Base-by-base conservation (phyloP, 163 green algal species). In the Scenedesmus sp. region DNA sequence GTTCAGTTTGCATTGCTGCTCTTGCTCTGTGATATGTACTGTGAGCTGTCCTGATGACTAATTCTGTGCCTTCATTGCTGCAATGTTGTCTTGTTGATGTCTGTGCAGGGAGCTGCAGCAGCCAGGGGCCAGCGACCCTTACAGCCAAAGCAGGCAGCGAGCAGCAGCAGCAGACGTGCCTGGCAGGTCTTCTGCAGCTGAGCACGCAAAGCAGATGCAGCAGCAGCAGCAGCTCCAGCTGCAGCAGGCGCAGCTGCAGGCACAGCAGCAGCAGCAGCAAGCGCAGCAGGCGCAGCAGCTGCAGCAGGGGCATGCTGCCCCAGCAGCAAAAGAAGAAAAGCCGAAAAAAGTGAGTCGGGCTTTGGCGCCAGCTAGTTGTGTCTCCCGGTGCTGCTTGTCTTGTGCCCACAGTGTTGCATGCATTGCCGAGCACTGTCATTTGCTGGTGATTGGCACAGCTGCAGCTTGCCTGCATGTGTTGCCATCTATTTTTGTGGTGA, bases 271-370 rank as follows among this genome's bases (percentile, higher is more conserved):
- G 83, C 76, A 84, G 52, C 56, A 54, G 57, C 83, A 87, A 34
- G 18, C n/a, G 54, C 55, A 73, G 82, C 82, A 87, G 82, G 18
- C 55, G n/a, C 55, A 83, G 20, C 57, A 76, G 85, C 85, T 74
- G 26, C 52, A 26, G 46, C 26, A 52, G 46, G 62, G 62, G 85
- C 85, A 62, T 55, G 16, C 12, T 20, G 34, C 59, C 4, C 54
- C 66, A 26, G 64, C 86, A 52, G 74, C 70, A 3, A 91, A 91
- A 59, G 87, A 91, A 66, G 87, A 87, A 8, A 91, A 91, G 87
- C 74, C 79, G 26, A 66, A 83, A 46, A 90, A 90, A 67, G 86
- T 90, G 66, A 52, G 67, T 46, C 62, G 34, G n/a, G 81, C 54
- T 12, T 15, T 77, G 82, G 6, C 23, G 82, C 23, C n/a, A 4